Base-by-base conservation (phyloP, 768 basidiomycete genomes). In the Xerocomus potaroensis region DNA sequence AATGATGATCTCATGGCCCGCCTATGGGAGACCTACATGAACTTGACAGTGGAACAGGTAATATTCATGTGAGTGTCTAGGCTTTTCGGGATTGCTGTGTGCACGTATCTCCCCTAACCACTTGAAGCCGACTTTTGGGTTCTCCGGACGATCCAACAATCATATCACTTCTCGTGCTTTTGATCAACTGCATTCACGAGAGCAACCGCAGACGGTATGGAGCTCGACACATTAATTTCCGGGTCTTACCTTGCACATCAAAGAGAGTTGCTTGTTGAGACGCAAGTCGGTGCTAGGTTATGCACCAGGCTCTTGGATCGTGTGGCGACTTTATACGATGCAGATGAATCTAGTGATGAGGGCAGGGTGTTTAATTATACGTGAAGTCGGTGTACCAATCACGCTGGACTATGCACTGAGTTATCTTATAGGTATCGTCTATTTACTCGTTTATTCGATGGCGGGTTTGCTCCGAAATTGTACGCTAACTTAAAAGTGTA, bases 341-440 rank as follows among this genome's bases (percentile, higher is more conserved):
- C 74, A 4, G 78, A 82, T 42, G 81, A 87, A 41, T 72, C 75
- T 9, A 80, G 71, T 30, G 79, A 84, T 38, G 81, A 74, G 9
- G 82, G 77, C 11, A 77, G 78, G 48, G 78, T 83, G 16, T 94
- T 92, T 59, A 81, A 90, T 50, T 72, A 89, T 36, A 87, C 84
- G 89, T 90, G 57, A 59, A 71, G 49, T 32, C 36, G 22, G 39
- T 10, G 26, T 36, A 11, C 0, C 14, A 21, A 45, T 39, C 23
- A 12, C 21, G 32, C 37, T 42, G 37, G 12, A 55, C 35, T 48
- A 34, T 33, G n/a, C 49, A 26, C 41, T 55, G 27, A 54, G 37
- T 46, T 22, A 50, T 50, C 53, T 54, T 12, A 21, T 41, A 87
- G 87, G 37, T 89, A 86, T 61, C 72, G 73, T 26, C 76, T 89